Base-by-base conservation (phyloP, 2,329 filamentous ascomycete genomes). In the Metarhizium guizhouense region DNA sequence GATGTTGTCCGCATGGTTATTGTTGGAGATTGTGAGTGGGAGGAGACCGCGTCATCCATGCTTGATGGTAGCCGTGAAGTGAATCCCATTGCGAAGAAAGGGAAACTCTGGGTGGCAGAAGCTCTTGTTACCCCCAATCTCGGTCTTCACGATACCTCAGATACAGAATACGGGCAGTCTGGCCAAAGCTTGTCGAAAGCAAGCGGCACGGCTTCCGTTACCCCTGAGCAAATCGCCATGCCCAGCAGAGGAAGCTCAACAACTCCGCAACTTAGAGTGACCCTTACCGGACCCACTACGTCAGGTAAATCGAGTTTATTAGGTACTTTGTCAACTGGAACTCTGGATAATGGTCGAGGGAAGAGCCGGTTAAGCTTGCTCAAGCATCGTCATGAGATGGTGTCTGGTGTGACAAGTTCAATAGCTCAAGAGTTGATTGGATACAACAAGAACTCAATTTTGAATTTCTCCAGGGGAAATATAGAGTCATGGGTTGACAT, bases 401-500 rank as follows among this genome's bases (percentile, higher is more conserved):
- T 82, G 3, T 95, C 93, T 2, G 94, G 94, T 0, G 80, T 96
- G 59, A 99, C 94, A 1, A 96, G 91, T 67, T 97, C 93, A 6
- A 87, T 99, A 48, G 90, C 94, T 0, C 93, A 96, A 65, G 94
- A 97, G 68, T 77, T 99, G 10, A 82, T 99, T 59, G 94, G 94
- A 7, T 99, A 97, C 68, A 78, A 80, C 47, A 73, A 76, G 4
- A 66, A 66, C 30, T 66, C 66, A 10, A 78, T 94, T 43, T 77
- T 95, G 64, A 97, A 96, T 67, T 97, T 95, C 68, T 86, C 88
- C 3, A 86, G 87, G 57, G 86, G 85, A 14, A 90, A 96, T 66
- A 86, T 96, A 50, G 88, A 90, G 57, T 92, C 91, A 0, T 99
- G 94, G 94, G 85, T 89, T 54, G 93, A 96, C 67, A 94, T 97